A percentile compares a stretch with the other conserved stretches of the same genome.
phyloP scores from a whole-genome alignment of 2,329 filamentous ascomycete species.

The Setomelanomma holmii region DNA sequence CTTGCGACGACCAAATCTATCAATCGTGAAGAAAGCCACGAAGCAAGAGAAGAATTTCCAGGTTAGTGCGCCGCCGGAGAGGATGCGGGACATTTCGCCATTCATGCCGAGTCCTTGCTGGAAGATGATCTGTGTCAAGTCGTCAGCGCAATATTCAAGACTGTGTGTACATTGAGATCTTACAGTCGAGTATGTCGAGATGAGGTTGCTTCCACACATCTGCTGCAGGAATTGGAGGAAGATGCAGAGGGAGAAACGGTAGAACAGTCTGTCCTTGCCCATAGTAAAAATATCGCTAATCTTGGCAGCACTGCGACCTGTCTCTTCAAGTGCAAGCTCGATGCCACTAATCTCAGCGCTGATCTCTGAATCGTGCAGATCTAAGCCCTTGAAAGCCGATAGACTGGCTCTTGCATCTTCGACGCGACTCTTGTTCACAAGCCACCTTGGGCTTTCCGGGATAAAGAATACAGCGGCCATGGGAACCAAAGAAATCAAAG shows the following conservation, averaged over 20 bases:
- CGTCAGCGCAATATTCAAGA: not conserved
- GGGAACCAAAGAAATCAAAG: slow-evolving; percentile 62
- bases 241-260: slow-evolving; percentile 60
- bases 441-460: slow-evolving; percentile 73
- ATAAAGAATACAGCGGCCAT: slow-evolving; percentile 69
- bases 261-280: slow-evolving; percentile 71
- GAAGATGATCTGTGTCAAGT: slow-evolving; percentile 45
- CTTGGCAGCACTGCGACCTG: slow-evolving; percentile 66
- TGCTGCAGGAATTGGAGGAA: slow-evolving; percentile 60
- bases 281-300: slow-evolving; percentile 60
- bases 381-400: slow-evolving; percentile 50
- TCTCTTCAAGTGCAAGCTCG: slow-evolving; percentile 60
- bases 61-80: slow-evolving; percentile 66
- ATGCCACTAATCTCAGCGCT: slow-evolving; percentile 69
- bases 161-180: slow-evolving; percentile 52
- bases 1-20: slow-evolving; percentile 70
- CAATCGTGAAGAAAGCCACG: slow-evolving; percentile 74
- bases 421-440: slow-evolving; percentile 70
- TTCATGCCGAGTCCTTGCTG: slow-evolving; percentile 53
- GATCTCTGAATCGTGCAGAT: slow-evolving; percentile 59
- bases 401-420: slow-evolving; percentile 66
- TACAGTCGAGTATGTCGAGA: slow-evolving; percentile 57
- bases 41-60: slow-evolving; percentile 65
- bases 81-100: slow-evolving; percentile 62
- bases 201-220: slow-evolving; percentile 59